A percentile compares a stretch with the other conserved stretches of the same genome.
phyloP scores from a whole-genome alignment of 176 grass and related monocot genomes.

The Ensete ventricosum region DNA sequence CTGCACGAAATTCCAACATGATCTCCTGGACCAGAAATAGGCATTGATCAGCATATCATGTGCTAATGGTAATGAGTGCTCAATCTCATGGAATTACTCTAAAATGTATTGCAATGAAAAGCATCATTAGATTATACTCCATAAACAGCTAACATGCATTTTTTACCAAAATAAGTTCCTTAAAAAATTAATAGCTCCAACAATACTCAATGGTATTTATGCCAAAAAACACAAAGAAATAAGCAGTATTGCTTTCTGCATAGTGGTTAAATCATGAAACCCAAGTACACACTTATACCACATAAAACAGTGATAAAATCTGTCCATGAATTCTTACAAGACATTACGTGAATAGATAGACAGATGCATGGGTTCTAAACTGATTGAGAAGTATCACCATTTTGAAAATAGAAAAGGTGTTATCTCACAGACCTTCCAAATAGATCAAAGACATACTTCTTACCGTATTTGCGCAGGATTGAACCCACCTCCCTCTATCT shows the following conservation, averaged over 20 bases:
- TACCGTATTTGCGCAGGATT: neutral
- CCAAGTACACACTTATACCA: too few species aligned
- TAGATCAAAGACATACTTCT: too few species aligned
- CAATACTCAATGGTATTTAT: neutral
- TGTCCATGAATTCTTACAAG: too few species aligned
- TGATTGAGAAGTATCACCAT: too few species aligned
- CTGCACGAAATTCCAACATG: slow-evolving; percentile 92
- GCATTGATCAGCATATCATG: slow-evolving; percentile 3
- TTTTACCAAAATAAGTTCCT: neutral
- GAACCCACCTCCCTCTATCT: neutral
- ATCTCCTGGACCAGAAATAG: slow-evolving; percentile 40
- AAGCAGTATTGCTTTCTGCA: too few species aligned
- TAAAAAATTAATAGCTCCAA: neutral
- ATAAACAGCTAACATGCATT: neutral
- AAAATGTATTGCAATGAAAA: neutral
- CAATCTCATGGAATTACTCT: neutral
- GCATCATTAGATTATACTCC: neutral
- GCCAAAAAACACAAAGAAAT: too few species aligned
- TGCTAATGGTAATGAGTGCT: neutral
- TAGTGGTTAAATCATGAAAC: too few species aligned
- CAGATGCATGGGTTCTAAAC: too few species aligned
- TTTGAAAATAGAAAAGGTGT: too few species aligned
- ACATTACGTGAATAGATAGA: too few species aligned
- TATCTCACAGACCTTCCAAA: too few species aligned
- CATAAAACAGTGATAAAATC: too few species aligned